A percentile compares a stretch with the other conserved stretches of the same genome.
phyloP scores from a whole-genome alignment of 352 stramenopile genomes.

The Aphanomyces cochlioides region DNA sequence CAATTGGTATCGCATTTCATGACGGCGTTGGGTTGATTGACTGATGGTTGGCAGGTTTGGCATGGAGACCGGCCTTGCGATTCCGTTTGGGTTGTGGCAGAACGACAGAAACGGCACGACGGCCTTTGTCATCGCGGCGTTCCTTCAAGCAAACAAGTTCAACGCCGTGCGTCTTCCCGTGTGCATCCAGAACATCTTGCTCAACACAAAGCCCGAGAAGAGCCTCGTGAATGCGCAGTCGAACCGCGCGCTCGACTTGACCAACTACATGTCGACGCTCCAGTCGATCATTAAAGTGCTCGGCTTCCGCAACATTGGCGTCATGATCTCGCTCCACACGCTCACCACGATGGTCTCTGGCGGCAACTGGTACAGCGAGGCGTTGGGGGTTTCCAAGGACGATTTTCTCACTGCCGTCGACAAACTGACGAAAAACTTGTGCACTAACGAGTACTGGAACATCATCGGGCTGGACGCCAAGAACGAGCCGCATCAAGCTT shows the following conservation, averaged over 20 bases:
- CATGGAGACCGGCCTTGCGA: constrained; percentile 49
- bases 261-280: constrained; percentile 55
- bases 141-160: constrained; percentile 66
- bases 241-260: constrained; percentile 67
- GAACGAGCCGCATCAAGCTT: constrained; percentile 61
- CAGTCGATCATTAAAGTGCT: constrained; percentile 52
- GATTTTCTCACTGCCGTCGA: constrained; percentile 53
- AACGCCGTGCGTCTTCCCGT: constrained; percentile 58
- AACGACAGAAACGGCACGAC: constrained; percentile 62
- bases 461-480: constrained; percentile 64
- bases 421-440: constrained; percentile 53
- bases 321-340: constrained; percentile 70
- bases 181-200: constrained; percentile 52
- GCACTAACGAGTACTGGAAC: constrained; percentile 58
- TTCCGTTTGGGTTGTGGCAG: constrained; percentile 66
- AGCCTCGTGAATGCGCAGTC: constrained; percentile 54
- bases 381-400: constrained; percentile 47
- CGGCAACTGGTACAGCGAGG: constrained; percentile 55
- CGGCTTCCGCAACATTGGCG: constrained; percentile 52
- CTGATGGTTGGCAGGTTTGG: constrained; percentile 40
- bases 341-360: constrained; percentile 43
- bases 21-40: not conserved
- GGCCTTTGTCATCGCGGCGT: constrained; percentile 54
- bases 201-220: constrained; percentile 42
- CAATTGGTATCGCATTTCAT: constrained; percentile 42